Evolutionary conservation across 139 green algal genomes (phyloP).

Genomic region (Chlorella sp.): DNA sequence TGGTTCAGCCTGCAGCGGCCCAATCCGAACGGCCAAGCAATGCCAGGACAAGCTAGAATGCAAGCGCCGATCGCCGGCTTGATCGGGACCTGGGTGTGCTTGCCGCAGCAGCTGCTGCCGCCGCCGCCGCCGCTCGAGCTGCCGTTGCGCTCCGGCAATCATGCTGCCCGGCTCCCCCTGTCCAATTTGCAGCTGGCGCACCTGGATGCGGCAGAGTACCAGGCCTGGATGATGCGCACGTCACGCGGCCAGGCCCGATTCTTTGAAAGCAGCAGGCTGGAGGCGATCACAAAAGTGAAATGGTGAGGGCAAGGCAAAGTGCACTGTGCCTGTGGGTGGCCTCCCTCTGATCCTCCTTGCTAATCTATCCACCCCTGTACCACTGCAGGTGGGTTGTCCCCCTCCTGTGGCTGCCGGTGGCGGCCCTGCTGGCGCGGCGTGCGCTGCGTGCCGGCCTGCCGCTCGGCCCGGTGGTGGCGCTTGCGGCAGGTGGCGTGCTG

Average conservation of each 20-base stretch:
- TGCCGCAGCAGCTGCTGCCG: neutral
- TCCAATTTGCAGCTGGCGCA: slow-evolving; percentile 64
- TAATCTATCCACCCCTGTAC: neutral
- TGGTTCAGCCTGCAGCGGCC: neutral
- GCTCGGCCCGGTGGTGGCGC: neutral
- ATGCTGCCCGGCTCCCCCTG: neutral
- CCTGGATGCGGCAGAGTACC: slow-evolving; percentile 68
- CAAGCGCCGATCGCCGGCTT: no score
- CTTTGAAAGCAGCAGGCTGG: slow-evolving; percentile 68
- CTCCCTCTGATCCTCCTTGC: no score
- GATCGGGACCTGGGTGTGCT: neutral
- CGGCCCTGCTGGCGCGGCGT: neutral
- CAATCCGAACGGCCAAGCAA: no score
- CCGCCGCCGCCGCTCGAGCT: neutral
- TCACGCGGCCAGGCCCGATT: slow-evolving; percentile 79
- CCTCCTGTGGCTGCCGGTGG: slow-evolving; percentile 85
- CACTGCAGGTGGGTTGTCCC: slow-evolving; percentile 84
- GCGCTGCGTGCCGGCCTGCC: neutral
- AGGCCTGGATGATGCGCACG: slow-evolving; percentile 83
- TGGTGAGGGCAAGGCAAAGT: neutral
- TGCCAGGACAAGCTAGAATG: no score
- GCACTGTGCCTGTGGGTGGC: no score
- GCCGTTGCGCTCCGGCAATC: neutral
- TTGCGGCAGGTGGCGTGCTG: slow-evolving; percentile 61
- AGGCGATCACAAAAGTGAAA: slow-evolving; percentile 65